Evolutionary conservation across 225 moss, liverwort and hornwort species (phyloP), one percentile per base, ranked within the genome.

Genomic region (Sphagnum contortum): DNA sequence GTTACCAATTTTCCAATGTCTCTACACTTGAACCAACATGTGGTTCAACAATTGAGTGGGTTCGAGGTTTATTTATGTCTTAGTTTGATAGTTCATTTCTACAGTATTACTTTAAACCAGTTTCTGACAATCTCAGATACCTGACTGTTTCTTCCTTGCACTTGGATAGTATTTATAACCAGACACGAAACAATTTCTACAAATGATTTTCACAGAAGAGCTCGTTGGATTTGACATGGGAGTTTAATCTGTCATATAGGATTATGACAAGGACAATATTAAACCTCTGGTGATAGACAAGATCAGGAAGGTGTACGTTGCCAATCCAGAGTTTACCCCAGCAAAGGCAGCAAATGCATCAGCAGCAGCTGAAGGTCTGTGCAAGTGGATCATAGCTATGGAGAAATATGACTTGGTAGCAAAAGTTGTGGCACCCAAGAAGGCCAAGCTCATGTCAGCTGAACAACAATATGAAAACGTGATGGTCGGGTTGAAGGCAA

Each of bases 321-420:
- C 71, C 4, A 95, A 95, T 13, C 81, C 86, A 0, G 92, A 95
- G 55, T 95, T 95, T 13, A 95, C 95, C 14, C 86, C 95, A 0
- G 73, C 79, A 3, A 95, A 95, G 53, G 95, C 95, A 12, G 92
- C 95, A 0, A 91, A 95, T 74, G 95, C 95, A 0, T 95, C 95
- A 0, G 77, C 89, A 48, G 95, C 95, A 11, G 95, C 95, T 0
- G 95, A 95, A 62, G 95, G 95, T 6, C 53, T 95, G 3, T 95
- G 95, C 68, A 92, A 92, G 76, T 95, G 95, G 95, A 90, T 95
- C 6, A 76, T 91, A 60, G 92, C 95, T 0, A 95, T 95, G 87
- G 95, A 95, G 44, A 95, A 95, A 57, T 95, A 95, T 4, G 92
- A 95, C 46, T 67, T 67, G 0, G 92, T 95, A 3, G 90, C 95